Base-by-base conservation (phyloP, 345 rosid genomes). In the Citrus trifoliata region DNA sequence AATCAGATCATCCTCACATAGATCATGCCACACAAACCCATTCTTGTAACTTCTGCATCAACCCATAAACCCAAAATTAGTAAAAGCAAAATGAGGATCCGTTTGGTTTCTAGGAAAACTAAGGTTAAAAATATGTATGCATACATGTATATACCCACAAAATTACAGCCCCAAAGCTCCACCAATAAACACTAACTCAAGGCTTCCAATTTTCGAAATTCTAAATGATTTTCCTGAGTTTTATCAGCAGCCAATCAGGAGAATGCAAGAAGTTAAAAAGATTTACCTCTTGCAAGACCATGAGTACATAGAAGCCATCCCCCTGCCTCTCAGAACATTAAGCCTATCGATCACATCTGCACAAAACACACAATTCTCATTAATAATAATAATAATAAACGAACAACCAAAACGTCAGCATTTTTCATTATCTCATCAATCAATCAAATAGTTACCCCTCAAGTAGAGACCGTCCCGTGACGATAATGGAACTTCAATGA, bases 11-110 rank as follows among this genome's bases (percentile, higher is more conserved):
- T 96, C 98, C 80, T 88, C 95, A 37, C 87, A 80, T 6, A 96
- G 93, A 74, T 96, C 99, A 82, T 96, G 98, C 99, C 99, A 96
- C 8, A 96, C 98, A 84, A 89, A 94, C 81, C 98, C 99, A 85
- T 89, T 96, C 85, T 93, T 97, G 83, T 92, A 97, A 93, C 93
- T 94, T 85, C 98, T 97, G 88, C 87, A 77, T 32, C 58, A 24
- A 78, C 63, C 25, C 66, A 78, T 0, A 19, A 66, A 59, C 24
- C 24, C 9, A 63, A 18, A 78, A 25, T 35, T 28, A 53, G 13
- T 21, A 48, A 63, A 65, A 30, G 18, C 1, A 4, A 30, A 75
- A 65, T 21, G 1, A 13, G 13, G 32, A 4, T 32, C 42, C 30
- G 3, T 30, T 42, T 22, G 2, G 16, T 22, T 19, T 70, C 40